Evolutionary conservation across 768 basidiomycete species (phyloP).

Genomic region (Auricularia sp.): DNA sequence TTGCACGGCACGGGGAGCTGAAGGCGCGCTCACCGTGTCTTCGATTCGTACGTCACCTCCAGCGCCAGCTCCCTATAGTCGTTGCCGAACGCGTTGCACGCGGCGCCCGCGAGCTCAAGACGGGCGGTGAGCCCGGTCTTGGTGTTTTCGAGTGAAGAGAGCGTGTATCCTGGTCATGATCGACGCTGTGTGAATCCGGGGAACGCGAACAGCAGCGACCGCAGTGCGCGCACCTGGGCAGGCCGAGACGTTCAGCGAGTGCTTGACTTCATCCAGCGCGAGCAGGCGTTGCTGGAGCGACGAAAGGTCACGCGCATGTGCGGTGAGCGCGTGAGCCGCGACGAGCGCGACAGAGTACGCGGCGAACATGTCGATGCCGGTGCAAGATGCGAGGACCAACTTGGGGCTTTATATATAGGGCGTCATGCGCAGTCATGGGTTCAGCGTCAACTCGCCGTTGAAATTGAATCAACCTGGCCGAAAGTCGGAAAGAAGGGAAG

Average conservation of each 20-base stretch:
- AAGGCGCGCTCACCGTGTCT: conserved; percentile 29
- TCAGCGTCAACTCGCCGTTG: too few relatives aligned
- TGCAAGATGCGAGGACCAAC: too few relatives aligned
- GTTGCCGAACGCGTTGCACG: conserved; percentile 57
- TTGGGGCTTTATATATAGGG: too few relatives aligned
- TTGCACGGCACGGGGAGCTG: neutral
- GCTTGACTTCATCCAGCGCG: neutral
- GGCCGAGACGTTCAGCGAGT: conserved; percentile 22
- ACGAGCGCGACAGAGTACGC: neutral
- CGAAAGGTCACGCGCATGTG: neutral
- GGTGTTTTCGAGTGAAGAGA: conserved; percentile 35
- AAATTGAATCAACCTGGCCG: too few relatives aligned
- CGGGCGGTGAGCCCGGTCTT: conserved; percentile 43
- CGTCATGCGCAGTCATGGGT: too few relatives aligned
- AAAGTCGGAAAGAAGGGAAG: too few relatives aligned
- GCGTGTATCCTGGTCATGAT: conserved; percentile 39
- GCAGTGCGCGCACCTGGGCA: conserved; percentile 21
- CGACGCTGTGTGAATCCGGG: neutral
- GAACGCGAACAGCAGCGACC: neutral
- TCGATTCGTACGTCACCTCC: conserved; percentile 55
- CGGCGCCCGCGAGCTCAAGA: conserved; percentile 41
- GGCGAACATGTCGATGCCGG: too few relatives aligned
- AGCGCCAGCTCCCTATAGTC: conserved; percentile 54
- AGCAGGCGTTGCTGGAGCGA: neutral
- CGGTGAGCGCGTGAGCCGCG: neutral